These are phyloP conservation scores for Neolentinus lepideus DNA, from an alignment of 1,284 basidiomycete genomes.

Conservation along the genomic window DNA sequence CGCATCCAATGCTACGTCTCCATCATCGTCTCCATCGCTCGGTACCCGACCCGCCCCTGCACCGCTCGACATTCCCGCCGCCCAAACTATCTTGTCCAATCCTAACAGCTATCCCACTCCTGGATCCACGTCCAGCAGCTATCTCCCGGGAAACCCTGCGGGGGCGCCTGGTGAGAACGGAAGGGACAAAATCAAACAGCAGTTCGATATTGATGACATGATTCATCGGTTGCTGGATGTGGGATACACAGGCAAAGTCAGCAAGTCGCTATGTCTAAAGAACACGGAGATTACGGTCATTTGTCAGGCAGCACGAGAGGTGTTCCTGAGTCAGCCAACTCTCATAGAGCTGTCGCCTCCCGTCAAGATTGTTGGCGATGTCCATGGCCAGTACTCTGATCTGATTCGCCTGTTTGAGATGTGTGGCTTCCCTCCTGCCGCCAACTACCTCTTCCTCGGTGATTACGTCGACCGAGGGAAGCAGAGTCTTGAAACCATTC, in stretches of 20 bases:
- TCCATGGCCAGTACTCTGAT: constrained; percentile 98
- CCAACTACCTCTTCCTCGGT: constrained; percentile 98
- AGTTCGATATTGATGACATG: constrained; percentile 97
- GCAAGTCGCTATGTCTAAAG: constrained; percentile 94
- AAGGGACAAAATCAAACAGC: constrained; percentile 54
- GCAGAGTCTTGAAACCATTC: constrained; percentile 97
- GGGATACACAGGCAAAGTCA: constrained; percentile 96
- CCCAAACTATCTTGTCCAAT: constrained; percentile 69
- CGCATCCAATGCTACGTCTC: constrained; percentile 17
- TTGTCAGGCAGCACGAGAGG: constrained; percentile 94
- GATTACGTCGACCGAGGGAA: constrained; percentile 99
- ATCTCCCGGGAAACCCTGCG: constrained; percentile 29
- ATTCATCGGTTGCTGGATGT: constrained; percentile 94
- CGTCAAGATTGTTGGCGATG: constrained; percentile 99
- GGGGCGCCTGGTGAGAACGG: constrained; percentile 25
- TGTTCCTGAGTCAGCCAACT: constrained; percentile 95
- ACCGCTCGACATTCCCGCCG: constrained; percentile 70
- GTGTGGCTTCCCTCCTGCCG: constrained; percentile 97
- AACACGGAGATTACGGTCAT: constrained; percentile 95
- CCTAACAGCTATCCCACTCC: constrained; percentile 31
- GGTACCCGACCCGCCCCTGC: constrained; percentile 28
- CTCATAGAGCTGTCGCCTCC: constrained; percentile 97
- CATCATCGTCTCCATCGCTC: constrained; percentile 26
- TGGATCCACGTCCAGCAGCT: constrained; percentile 33
- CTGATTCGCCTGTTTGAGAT: constrained; percentile 98